phyloP scores from a whole-genome alignment of 805 yeast genomes.

The Sugiyamaella marilandica region DNA sequence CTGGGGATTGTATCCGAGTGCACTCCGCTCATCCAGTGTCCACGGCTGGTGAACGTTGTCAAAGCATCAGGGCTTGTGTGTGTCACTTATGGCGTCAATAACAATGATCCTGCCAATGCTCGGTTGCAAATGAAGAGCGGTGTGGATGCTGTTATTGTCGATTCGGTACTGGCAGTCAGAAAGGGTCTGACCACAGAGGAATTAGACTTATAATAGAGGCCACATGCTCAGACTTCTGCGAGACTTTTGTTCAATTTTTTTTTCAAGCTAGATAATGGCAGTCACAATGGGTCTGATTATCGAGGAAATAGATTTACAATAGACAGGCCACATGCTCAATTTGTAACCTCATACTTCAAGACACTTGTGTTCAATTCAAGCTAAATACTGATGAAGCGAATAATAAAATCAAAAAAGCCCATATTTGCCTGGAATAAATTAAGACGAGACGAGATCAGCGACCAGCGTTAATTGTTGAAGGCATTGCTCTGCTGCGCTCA shows the following conservation, averaged over 20 bases:
- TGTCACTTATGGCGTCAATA: conserved; percentile 81
- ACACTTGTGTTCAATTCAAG: neutral
- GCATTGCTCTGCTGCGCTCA: neutral
- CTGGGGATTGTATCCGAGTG: conserved; percentile 91
- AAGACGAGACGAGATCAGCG: neutral
- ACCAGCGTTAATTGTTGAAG: neutral
- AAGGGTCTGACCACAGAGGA: conserved; percentile 53
- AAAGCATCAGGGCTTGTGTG: conserved; percentile 88
- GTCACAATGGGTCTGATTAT: too few species aligned
- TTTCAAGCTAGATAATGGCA: too few species aligned
- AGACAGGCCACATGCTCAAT: neutral
- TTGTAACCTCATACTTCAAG: neutral
- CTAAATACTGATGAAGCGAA: neutral
- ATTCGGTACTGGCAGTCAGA: conserved; percentile 88
- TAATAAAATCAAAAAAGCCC: neutral
- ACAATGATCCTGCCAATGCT: conserved; percentile 80
- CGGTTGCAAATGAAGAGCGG: conserved; percentile 87
- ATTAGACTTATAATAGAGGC: neutral
- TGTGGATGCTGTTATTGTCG: conserved; percentile 98
- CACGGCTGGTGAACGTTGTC: conserved; percentile 85
- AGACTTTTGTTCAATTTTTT: too few species aligned
- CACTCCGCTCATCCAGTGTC: conserved; percentile 78
- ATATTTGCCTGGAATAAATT: neutral
- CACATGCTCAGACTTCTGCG: too few species aligned
- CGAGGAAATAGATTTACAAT: neutral